Evolutionary conservation across 495 filamentous ascomycete species (phyloP), one percentile per base, ranked within the genome.

Genomic region (Aspergillus panamensis): DNA sequence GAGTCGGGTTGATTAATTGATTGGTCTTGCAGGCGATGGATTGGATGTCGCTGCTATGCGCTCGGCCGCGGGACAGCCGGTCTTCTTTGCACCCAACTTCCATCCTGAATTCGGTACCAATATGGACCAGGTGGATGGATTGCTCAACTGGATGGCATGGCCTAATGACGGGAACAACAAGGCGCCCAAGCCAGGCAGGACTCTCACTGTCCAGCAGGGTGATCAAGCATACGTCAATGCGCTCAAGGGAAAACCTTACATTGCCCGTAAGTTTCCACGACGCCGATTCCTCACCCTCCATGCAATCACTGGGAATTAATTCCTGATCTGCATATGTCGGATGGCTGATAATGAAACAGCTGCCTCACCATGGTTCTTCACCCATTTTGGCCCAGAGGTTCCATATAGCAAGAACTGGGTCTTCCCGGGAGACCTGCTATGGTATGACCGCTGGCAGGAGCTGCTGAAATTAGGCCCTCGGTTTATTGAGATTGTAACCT

Each of bases 401-500:
- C 69, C 72, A 2, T 80, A 81, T 55, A 74, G 71, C 68, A 84
- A 84, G 73, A 85, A 86, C 65, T 86, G 81, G 80, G 74, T 84
- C 14, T 83, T 84, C 60, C 80, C 80, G 0, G 70, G 71, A 1
- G 82, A 84, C 42, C 59, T 75, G 37, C 74, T 86, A 6, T 86
- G 82, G 81, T 82, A 77, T 43, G 65, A 79, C 48, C 80, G 83
- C 17, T 86, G 83, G 83, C 70, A 73, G 32, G 61, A 84, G 48
- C 70, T 85, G 14, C 58, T 85, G n/a, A 51, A 61, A 9, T 55
- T 80, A 4, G 57, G 70, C n/a, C 81, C 84, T 30, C 69, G 75
- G n/a, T 83, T 82, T 62, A 66, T 87, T 29, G 81, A 86, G 64
- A 83, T 87, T 44, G 72, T 88, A 39, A 85, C 80, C 21, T 88